phyloP scores from a whole-genome alignment of 1,284 basidiomycete genomes.

The Cutaneotrichosporon mucoides region DNA sequence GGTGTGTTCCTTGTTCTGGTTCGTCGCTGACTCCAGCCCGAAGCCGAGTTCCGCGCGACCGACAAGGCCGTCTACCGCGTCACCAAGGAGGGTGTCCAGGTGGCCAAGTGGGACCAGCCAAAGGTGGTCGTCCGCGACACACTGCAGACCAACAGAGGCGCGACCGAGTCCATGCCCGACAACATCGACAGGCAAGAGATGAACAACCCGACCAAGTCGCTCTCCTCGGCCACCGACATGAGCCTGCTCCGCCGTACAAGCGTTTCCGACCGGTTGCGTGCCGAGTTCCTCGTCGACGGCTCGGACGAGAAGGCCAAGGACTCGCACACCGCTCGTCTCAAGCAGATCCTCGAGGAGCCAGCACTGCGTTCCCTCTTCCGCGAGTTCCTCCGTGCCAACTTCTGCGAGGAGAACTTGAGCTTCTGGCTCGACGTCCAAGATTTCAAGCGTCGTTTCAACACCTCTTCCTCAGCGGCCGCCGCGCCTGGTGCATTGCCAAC shows the following conservation, averaged over 20 bases:
- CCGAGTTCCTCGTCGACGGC: conserved; percentile 20
- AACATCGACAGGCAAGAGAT: background rate
- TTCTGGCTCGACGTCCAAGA: conserved; percentile 98
- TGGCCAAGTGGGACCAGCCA: conserved; percentile 70
- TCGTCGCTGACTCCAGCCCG: conserved; percentile 50
- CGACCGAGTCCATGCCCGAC: conserved; percentile 5
- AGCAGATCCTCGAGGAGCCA: conserved; percentile 90
- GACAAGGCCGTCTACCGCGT: conserved; percentile 90
- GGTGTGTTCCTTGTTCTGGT: background rate
- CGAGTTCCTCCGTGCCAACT: conserved; percentile 88
- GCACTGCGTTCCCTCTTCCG: conserved; percentile 84
- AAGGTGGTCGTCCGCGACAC: background rate
- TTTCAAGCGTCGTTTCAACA: conserved; percentile 92
- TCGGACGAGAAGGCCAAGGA: conserved; percentile 56
- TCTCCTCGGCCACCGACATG: conserved; percentile 52
- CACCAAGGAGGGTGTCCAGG: conserved; percentile 79
- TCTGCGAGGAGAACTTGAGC: conserved; percentile 95
- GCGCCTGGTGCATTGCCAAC: conserved; percentile 55
- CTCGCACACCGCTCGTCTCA: conserved; percentile 83
- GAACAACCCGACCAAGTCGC: conserved; percentile 23
- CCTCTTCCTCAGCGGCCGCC: conserved; percentile 84
- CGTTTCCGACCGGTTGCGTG: conserved; percentile 67
- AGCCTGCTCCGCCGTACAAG: conserved; percentile 73
- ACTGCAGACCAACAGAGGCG: background rate
- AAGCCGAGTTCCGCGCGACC: conserved; percentile 91